phyloP scores from a whole-genome alignment of 2,329 filamentous ascomycete species.

The Fusarium pseudonygamai region DNA sequence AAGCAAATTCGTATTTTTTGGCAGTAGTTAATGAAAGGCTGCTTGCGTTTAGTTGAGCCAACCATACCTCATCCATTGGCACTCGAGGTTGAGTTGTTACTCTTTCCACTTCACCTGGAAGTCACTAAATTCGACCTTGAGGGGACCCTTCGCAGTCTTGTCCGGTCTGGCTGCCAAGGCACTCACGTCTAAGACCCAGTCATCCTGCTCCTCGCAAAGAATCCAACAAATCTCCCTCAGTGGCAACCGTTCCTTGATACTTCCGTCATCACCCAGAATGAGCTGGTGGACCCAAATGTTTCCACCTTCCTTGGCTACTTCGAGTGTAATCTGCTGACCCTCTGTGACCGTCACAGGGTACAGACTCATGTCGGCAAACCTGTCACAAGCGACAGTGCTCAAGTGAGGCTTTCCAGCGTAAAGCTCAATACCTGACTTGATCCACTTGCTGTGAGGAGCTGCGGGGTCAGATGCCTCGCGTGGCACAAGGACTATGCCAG shows the following conservation, averaged over 20 bases:
- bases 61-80: rapidly evolving
- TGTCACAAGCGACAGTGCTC: background rate
- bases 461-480: background rate
- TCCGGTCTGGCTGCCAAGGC: background rate
- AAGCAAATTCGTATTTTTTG: rapidly evolving
- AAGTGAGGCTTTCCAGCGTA: background rate
- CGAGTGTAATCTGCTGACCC: background rate
- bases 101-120: background rate
- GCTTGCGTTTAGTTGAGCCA: background rate
- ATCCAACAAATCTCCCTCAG: background rate
- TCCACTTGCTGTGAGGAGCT: background rate
- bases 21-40: background rate
- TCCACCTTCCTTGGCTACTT: background rate
- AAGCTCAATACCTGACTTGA: background rate
- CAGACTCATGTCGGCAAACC: background rate
- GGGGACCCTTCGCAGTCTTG: background rate
- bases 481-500: background rate
- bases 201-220: background rate
- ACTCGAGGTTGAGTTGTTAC: rapidly evolving
- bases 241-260: background rate
- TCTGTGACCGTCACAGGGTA: background rate
- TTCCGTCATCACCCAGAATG: background rate
- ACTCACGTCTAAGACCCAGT: background rate
- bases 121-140: background rate
- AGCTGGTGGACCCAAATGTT: background rate